phyloP scores from a whole-genome alignment of 2,329 filamentous ascomycete genomes.

The Claviceps maximensis region DNA sequence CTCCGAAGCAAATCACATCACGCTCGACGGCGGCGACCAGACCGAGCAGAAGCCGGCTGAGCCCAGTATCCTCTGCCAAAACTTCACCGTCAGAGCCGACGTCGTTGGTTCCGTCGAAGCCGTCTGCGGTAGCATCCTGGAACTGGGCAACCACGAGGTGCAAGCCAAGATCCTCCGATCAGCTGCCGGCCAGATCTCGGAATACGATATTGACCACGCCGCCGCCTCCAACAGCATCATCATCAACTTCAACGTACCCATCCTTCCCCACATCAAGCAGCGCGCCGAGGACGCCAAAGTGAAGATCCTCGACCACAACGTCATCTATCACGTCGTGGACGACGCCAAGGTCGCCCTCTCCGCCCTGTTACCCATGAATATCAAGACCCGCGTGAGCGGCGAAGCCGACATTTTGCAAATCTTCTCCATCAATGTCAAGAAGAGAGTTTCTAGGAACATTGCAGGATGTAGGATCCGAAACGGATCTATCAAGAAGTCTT shows the following conservation, averaged over 20 bases:
- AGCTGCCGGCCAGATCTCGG: constrained; percentile 62
- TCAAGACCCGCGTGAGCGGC: constrained; percentile 61
- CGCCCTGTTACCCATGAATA: constrained; percentile 51
- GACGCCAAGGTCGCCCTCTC: constrained; percentile 57
- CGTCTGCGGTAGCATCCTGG: constrained; percentile 61
- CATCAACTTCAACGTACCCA: constrained; percentile 70
- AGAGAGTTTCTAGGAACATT: constrained; percentile 56
- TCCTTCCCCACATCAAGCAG: constrained; percentile 53
- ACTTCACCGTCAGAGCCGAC: constrained; percentile 84
- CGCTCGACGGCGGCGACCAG: constrained; percentile 12
- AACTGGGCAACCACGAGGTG: constrained; percentile 76
- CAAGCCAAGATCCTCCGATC: constrained; percentile 63
- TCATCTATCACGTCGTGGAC: constrained; percentile 72
- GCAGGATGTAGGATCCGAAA: constrained; percentile 83
- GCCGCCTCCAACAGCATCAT: constrained; percentile 62
- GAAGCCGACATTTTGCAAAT: constrained; percentile 77
- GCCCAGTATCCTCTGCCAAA: constrained; percentile 42
- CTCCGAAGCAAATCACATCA: constrained; percentile 21
- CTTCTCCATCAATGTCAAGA: constrained; percentile 73
- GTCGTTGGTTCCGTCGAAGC: constrained; percentile 92
- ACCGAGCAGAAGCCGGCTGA: constrained; percentile 25
- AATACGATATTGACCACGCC: constrained; percentile 84
- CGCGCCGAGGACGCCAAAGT: constrained; percentile 62
- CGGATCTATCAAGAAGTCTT: constrained; percentile 52
- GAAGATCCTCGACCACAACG: constrained; percentile 67